Conservation (phyloP, 2,329 filamentous ascomycete species). For the Plenodomus tracheiphilus region DNA sequence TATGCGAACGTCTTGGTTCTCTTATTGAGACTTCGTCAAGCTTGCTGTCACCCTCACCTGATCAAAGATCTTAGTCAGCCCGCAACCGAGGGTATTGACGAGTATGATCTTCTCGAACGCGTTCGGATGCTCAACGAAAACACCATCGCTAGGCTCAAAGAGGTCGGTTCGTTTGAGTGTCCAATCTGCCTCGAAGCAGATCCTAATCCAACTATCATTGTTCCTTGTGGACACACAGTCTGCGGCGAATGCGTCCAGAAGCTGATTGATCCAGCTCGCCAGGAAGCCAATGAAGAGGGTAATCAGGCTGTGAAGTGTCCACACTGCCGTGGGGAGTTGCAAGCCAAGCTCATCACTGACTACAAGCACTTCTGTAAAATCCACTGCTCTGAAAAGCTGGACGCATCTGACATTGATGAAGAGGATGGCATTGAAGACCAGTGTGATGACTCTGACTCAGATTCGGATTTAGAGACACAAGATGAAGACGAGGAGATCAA, state of each 20-base stretch:
- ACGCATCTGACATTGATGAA: slow-evolving; percentile 27
- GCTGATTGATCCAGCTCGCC: slow-evolving; percentile 62
- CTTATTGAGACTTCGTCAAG: slow-evolving; percentile 76
- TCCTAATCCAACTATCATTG: slow-evolving; percentile 74
- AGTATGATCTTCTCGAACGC: slow-evolving; percentile 62
- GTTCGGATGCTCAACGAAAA: slow-evolving; percentile 63
- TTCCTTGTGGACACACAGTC: slow-evolving; percentile 80
- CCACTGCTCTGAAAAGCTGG: slow-evolving; percentile 61
- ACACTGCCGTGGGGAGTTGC: slow-evolving; percentile 70
- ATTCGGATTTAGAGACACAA: slow-evolving; percentile 39
- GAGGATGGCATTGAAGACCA: slow-evolving; percentile 21
- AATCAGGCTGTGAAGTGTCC: slow-evolving; percentile 66
- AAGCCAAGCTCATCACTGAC: slow-evolving; percentile 72
- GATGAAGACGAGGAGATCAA: slow-evolving; percentile 45
- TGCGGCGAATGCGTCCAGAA: slow-evolving; percentile 77
- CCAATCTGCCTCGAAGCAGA: slow-evolving; percentile 80
- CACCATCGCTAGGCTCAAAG: slow-evolving; percentile 69
- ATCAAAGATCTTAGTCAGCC: slow-evolving; percentile 69
- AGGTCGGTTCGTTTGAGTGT: slow-evolving; percentile 69
- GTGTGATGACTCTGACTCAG: slow-evolving; percentile 36
- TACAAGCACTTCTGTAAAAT: slow-evolving; percentile 73
- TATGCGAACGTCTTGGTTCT: slow-evolving; percentile 83
- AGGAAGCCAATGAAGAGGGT: slow-evolving; percentile 59
- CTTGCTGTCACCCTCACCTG: slow-evolving; percentile 76
- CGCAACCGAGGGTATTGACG: slow-evolving; percentile 60